Evolutionary conservation across 768 basidiomycete species (phyloP), one percentile per base, ranked within the genome.

Genomic region (Mycena pura): DNA sequence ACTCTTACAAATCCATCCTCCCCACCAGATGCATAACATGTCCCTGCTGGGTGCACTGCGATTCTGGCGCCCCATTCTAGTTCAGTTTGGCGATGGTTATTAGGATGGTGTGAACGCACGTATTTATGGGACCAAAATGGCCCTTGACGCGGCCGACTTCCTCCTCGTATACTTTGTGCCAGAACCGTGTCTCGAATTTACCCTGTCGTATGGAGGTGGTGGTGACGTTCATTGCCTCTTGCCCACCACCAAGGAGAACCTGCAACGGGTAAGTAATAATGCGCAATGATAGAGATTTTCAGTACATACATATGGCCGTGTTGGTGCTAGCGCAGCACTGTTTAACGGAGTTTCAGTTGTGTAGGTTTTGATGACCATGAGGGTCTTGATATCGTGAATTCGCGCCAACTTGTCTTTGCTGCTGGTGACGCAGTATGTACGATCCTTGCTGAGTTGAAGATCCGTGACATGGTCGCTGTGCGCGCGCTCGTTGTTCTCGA

Each of bases 121-220:
- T 95, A 77, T 96, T 96, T 76, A 96, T 89, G 40, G 95, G 94
- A 9, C 94, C 94, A 71, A 99, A 99, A 75, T 99, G 96, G 13
- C 97, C 97, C 74, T 95, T 96, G 40, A 99, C 96, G 11, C 96
- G 87, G 17, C 96, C 95, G 53, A 99, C 91, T 74, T 99, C 96
- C 80, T 97, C 95, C 76, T 96, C 95, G 68, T 96, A 92, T 34
- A 96, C 82, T 68, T 91, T 94, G 82, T 99, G 96, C 95, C 95
- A 99, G 80, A 99, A 98, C 36, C 95, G 84, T 11, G 95, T 93
- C 78, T 99, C 97, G 74, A 99, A 99, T 76, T 98, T 97, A 21
- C 96, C 97, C 74, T 97, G 93, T 50, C 97, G 87, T 22, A 87
- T 70, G 2, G 94, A 95, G 1, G 96, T 99, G 8, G 95, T 99